Percentiles rank a stretch among this genome's conserved stretches.
Conservation (phyloP, 176 grass and related monocot species). For the Zoysia japonica region DNA sequence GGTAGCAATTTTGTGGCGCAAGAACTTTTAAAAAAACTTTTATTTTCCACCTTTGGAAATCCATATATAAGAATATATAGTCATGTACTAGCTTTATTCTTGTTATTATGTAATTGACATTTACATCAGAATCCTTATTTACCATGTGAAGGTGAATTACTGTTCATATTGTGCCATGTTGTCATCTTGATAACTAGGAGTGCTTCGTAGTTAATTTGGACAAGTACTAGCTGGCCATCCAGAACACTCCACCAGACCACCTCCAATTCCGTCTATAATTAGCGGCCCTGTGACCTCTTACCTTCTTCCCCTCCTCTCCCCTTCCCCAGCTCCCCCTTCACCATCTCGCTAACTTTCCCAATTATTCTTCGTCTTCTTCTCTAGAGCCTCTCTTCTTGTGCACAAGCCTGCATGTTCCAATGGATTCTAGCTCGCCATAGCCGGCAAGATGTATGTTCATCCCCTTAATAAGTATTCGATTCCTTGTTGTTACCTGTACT, state of each 20-base stretch:
- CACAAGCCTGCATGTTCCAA: not conserved
- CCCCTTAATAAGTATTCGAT: not conserved
- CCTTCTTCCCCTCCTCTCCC: constrained; percentile 18
- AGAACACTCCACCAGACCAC: constrained; percentile 40
- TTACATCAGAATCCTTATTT: constrained; percentile 4
- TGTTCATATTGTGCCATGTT: constrained; percentile 13
- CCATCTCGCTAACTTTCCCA: constrained; percentile 4
- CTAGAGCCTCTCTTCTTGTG: not conserved
- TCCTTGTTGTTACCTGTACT: constrained; percentile 19
- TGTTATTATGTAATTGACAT: not conserved
- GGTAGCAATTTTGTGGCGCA: too few relatives aligned
- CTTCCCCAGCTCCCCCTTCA: constrained; percentile 5
- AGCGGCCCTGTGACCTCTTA: constrained; percentile 9
- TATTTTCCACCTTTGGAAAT: too few relatives aligned
- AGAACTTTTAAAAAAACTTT: too few relatives aligned
- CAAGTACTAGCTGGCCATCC: constrained; percentile 20
- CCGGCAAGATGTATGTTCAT: not conserved
- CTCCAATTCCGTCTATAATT: constrained; percentile 28
- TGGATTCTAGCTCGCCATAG: constrained; percentile 25
- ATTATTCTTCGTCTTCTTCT: constrained; percentile 8
- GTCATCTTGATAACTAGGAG: constrained; percentile 15
- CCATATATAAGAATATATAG: too few relatives aligned
- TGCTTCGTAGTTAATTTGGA: not conserved
- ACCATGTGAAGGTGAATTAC: constrained; percentile 7
- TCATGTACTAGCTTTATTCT: too few relatives aligned